These are phyloP conservation scores for Oleoguttula mirabilis DNA, from an alignment of 495 filamentous ascomycete species.

Conservation along the genomic window DNA sequence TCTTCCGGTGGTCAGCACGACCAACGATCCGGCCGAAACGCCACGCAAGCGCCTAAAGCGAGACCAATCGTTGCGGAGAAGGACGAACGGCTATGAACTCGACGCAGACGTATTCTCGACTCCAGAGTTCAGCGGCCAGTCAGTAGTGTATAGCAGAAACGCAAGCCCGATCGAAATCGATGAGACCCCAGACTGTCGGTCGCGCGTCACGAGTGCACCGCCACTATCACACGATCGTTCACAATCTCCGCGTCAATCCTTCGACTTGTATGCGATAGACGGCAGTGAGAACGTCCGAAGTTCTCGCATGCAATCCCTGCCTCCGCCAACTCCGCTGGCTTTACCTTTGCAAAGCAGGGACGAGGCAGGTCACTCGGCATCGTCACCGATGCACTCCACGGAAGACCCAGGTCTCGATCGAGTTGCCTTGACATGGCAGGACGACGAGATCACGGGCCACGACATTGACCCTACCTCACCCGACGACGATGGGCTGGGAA, in stretches of 20 bases:
- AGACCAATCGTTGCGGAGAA: too few species aligned
- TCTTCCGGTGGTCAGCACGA: too few species aligned
- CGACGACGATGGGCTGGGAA: slow-evolving; percentile 35
- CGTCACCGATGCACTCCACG: neutral
- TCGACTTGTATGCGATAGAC: too few species aligned
- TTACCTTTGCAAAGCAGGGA: neutral
- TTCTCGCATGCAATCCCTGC: too few species aligned
- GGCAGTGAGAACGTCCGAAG: too few species aligned
- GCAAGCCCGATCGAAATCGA: slow-evolving; percentile 1
- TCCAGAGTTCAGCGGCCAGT: neutral
- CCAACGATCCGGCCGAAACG: too few species aligned
- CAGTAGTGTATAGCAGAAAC: neutral
- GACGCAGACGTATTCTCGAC: too few species aligned
- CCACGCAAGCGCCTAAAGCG: too few species aligned
- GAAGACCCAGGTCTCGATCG: slow-evolving; percentile 3
- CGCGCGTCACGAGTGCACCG: too few species aligned
- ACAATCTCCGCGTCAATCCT: too few species aligned
- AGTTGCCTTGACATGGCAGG: slow-evolving; percentile 61
- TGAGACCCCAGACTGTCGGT: slow-evolving; percentile 9
- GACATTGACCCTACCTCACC: slow-evolving; percentile 29
- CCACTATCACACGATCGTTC: too few species aligned
- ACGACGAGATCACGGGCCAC: slow-evolving; percentile 75
- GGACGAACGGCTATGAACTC: too few species aligned
- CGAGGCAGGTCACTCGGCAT: neutral
- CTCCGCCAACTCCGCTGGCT: neutral